Conservation (phyloP, 2,329 filamentous ascomycete genomes). For the Rachicladosporium sp. region DNA sequence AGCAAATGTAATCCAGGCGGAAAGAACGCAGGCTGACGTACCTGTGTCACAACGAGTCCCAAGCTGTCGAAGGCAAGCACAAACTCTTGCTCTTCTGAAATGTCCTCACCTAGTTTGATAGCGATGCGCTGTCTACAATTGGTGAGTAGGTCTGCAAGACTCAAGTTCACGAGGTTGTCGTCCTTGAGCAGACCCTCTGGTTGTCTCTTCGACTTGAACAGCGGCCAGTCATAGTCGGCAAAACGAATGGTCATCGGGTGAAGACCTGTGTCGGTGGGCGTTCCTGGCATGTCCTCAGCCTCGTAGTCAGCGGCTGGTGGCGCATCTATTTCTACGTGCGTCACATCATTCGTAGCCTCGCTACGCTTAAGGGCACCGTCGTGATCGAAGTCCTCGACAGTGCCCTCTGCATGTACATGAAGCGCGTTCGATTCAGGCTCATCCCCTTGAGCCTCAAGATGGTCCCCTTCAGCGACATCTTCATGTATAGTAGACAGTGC, state of each 20-base stretch:
- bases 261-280: slow-evolving; percentile 25
- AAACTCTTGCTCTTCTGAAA: slow-evolving; percentile 46
- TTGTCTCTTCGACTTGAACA: slow-evolving; percentile 45
- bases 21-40: slow-evolving; percentile 24
- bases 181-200: slow-evolving; percentile 46
- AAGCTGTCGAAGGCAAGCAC: slow-evolving; percentile 43
- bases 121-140: slow-evolving; percentile 34
- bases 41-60: slow-evolving; percentile 46
- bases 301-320: no score
- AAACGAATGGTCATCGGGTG: slow-evolving; percentile 45
- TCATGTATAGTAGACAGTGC: no score
- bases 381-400: no score
- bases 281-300: slow-evolving; percentile 15
- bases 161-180: slow-evolving; percentile 39
- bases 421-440: no score
- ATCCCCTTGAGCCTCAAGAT: no score
- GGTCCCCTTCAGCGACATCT: no score
- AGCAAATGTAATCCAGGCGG: slow-evolving; percentile 4
- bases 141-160: slow-evolving; percentile 43
- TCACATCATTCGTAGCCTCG: no score
- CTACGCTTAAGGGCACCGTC: no score
- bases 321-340: no score
- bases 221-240: slow-evolving; percentile 41
- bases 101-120: slow-evolving; percentile 40
- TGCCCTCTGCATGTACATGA: no score